phyloP scores from a whole-genome alignment of 2,329 filamentous ascomycete species.

The Penicillium hordei region DNA sequence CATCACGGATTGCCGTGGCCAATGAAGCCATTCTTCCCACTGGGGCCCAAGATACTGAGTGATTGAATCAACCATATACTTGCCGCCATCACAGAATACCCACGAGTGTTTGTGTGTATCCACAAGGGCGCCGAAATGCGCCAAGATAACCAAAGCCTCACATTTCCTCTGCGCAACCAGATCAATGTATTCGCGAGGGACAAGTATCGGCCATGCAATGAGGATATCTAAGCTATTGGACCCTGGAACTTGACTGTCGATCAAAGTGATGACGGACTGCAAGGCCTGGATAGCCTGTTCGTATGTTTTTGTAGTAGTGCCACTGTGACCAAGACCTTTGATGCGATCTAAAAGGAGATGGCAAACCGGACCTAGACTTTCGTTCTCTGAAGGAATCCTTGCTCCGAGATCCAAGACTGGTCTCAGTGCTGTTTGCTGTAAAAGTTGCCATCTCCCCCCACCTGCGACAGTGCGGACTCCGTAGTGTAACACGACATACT shows the following conservation, averaged over 20 bases:
- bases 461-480: constrained; percentile 24
- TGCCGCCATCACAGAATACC: constrained; percentile 35
- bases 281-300: constrained; percentile 9
- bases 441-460: constrained; percentile 13
- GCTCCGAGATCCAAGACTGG: constrained; percentile 6
- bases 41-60: constrained; percentile 24
- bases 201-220: constrained; percentile 31
- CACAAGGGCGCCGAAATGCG: constrained; percentile 40
- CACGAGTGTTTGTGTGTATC: constrained; percentile 37
- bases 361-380: constrained; percentile 6
- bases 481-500: constrained; percentile 28
- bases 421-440: constrained; percentile 16
- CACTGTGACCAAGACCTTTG: constrained; percentile 4
- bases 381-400: constrained; percentile 1
- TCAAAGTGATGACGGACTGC: constrained; percentile 9
- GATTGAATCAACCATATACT: constrained; percentile 28
- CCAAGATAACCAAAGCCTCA: constrained; percentile 41
- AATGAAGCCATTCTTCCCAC: constrained; percentile 32
- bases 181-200: constrained; percentile 30
- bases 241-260: neutral
- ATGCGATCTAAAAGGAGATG: constrained; percentile 11
- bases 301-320: constrained; percentile 4
- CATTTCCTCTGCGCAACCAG: constrained; percentile 33
- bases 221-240: neutral
- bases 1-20: constrained; percentile 17